These are phyloP conservation scores for Penicillium sp. DNA, from an alignment of 2,329 filamentous ascomycete genomes.

Conservation along the genomic window DNA sequence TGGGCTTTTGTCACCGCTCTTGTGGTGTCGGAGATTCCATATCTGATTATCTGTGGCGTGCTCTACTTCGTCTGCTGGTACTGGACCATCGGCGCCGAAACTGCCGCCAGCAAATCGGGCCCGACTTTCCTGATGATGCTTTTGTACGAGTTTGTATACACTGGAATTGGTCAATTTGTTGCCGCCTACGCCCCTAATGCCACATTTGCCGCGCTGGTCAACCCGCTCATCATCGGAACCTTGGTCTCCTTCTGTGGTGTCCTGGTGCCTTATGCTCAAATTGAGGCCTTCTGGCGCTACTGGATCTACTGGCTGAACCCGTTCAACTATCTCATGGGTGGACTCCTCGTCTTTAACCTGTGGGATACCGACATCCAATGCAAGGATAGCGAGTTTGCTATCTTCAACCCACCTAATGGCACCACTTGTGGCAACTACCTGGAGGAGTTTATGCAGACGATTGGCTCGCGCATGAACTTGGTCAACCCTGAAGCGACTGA, in stretches of 20 bases:
- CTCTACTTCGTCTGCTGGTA: conserved; percentile 71
- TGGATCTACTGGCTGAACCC: conserved; percentile 30
- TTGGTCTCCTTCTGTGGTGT: conserved; percentile 29
- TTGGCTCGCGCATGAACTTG: conserved; percentile 48
- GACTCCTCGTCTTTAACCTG: conserved; percentile 23
- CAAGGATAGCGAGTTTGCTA: conserved; percentile 21
- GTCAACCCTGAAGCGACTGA: conserved; percentile 53
- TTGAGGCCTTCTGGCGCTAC: conserved; percentile 29
- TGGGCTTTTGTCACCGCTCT: conserved; percentile 65
- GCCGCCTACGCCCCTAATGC: conserved; percentile 64
- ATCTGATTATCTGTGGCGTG: conserved; percentile 55
- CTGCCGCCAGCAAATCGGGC: conserved; percentile 30
- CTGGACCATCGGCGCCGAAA: conserved; percentile 53
- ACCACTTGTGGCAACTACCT: conserved; percentile 56
- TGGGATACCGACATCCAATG: conserved; percentile 22
- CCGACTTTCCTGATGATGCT: conserved; percentile 64
- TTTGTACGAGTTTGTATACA: conserved; percentile 66
- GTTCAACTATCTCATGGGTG: conserved; percentile 29
- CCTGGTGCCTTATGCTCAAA: conserved; percentile 25
- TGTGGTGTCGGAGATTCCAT: conserved; percentile 63
- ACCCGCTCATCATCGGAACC: conserved; percentile 62
- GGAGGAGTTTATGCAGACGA: conserved; percentile 42
- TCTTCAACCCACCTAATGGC: conserved; percentile 32
- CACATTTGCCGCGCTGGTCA: conserved; percentile 65
- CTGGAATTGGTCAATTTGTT: conserved; percentile 70